Evolutionary conservation across 352 stramenopile species (phyloP).

Genomic region (Plasmopara muralis): DNA sequence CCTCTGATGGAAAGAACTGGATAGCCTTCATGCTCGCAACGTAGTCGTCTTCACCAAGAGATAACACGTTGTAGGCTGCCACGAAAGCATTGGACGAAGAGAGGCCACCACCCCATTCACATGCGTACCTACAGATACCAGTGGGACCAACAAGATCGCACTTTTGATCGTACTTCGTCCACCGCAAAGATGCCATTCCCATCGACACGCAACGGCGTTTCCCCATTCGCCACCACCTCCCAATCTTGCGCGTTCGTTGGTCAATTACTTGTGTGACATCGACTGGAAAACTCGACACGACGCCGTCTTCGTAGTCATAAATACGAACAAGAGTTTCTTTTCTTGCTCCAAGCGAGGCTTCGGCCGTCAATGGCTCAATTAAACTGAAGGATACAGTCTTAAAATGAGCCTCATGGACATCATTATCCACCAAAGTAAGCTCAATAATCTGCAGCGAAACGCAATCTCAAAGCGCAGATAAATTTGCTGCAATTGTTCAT

Average conservation of each 20-base stretch:
- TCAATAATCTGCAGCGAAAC: conserved; percentile 36
- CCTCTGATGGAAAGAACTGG: conserved; percentile 34
- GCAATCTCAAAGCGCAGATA: conserved; percentile 56
- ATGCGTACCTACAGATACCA: conserved; percentile 43
- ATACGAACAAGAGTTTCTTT: conserved; percentile 37
- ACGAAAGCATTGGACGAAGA: conserved; percentile 9
- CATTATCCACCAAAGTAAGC: conserved; percentile 44
- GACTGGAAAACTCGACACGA: conserved; percentile 25
- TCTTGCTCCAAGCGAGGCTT: conserved; percentile 27
- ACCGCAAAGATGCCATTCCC: conserved; percentile 48
- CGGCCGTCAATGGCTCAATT: conserved; percentile 17
- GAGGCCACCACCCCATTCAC: conserved; percentile 38
- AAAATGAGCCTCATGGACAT: conserved; percentile 39
- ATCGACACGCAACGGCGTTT: conserved; percentile 37
- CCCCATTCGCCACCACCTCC: conserved; percentile 49
- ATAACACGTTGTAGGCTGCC: conserved; percentile 28
- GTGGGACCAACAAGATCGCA: conserved; percentile 54
- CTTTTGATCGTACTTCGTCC: conserved; percentile 56
- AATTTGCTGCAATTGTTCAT: conserved; percentile 19
- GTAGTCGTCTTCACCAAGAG: conserved; percentile 34
- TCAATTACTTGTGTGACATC: neutral
- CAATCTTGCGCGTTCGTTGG: conserved; percentile 31
- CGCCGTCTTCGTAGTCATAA: conserved; percentile 59
- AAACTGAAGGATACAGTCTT: conserved; percentile 43
- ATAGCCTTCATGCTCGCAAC: conserved; percentile 30